Base-by-base conservation (phyloP, 1,284 basidiomycete genomes). In the Irpex lacteus region DNA sequence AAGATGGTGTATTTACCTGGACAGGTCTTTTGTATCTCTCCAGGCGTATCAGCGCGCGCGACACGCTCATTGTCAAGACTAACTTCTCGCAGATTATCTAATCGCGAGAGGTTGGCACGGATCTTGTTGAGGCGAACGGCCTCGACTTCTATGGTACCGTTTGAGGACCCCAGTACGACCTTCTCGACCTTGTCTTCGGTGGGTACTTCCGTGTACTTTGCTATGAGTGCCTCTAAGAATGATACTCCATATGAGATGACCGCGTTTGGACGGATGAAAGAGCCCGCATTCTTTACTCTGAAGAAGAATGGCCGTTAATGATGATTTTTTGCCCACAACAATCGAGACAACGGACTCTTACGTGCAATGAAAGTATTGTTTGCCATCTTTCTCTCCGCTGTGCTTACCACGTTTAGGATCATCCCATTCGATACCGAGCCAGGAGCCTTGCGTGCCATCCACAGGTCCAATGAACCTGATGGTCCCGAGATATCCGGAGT, bases 361-460 rank as follows among this genome's bases (percentile, higher is more conserved):
- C 93, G 83, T 77, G 78, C 91, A 92, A 57, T 77, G 73, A 74
- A 98, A 99, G 76, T 98, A 96, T 40, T 81, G 82, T 62, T 80
- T 85, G 40, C 88, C 92, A 68, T 93, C 88, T 74, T 92, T 93
- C 63, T 81, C 75, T 9, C 97, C 97, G 69, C 90, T 86, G 74
- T 98, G 96, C 76, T 92, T 97, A 32, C 96, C 96, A 60, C 93
- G 84, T 1, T 74, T 65, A 4, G 89, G 82, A 71, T 95, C 89
- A 72, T 99, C 97, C 94, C 96, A 99, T 78, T 98, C 96, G 60
- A 98, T 85, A 11, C 97, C 97, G 4, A 96, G 83, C 96, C 97
- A 99, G 13, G 77, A 70, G 8, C 91, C 93, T 6, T 76, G 73
- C 0, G 91, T 87, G 18, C 84, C 84, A 13, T 86, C 78, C 13